Evolutionary conservation across 768 basidiomycete species (phyloP), one percentile per base, ranked within the genome.

Genomic region (Sutorius australiensis): DNA sequence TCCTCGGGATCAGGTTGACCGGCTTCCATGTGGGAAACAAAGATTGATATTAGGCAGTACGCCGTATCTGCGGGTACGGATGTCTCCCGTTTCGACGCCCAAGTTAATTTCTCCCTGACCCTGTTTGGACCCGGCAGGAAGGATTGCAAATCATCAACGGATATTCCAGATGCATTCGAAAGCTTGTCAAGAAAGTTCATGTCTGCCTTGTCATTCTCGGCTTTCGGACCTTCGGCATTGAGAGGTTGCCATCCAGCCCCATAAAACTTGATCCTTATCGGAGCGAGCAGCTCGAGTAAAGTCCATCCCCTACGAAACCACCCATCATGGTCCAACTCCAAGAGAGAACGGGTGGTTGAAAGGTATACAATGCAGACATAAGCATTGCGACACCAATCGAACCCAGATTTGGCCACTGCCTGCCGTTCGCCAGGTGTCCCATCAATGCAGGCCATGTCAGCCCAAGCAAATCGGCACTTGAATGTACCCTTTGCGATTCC

Each of bases 121-220:
- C 53, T 51, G 34, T 53, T 53, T 27, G 17, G 37, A 38, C 37
- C 37, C 16, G 37, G 37, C 8, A 38, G n/a, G 37, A 38, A 38
- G 16, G n/a, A 38, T 5, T 41, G 53, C 16, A 43, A 12, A 28
- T 53, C 53, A 11, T n/a, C 21, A 16, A 51, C 10, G 12, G 53
- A 42, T n/a, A 53, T 53, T 17, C 48, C 41, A 5, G 53, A 54
- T 6, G 53, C 53, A 8, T 52, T 51, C 2, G 53, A 54, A 17
- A 54, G 53, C 5, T 0, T 21, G 13, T 19, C 16, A 2, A 54
- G 42, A 28, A 54, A 52, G 19, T 10, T 17, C 3, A 16, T 17
- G 19, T 53, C 53, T 17, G 53, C 48, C 30, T 53, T 53, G 19
- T 53, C 53, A 13, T 53, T 53, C 41, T 53, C 53, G 7, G 53